Evolutionary conservation across 2,329 filamentous ascomycete genomes (phyloP).

Genomic region (Cadophora luteo-olivacea): DNA sequence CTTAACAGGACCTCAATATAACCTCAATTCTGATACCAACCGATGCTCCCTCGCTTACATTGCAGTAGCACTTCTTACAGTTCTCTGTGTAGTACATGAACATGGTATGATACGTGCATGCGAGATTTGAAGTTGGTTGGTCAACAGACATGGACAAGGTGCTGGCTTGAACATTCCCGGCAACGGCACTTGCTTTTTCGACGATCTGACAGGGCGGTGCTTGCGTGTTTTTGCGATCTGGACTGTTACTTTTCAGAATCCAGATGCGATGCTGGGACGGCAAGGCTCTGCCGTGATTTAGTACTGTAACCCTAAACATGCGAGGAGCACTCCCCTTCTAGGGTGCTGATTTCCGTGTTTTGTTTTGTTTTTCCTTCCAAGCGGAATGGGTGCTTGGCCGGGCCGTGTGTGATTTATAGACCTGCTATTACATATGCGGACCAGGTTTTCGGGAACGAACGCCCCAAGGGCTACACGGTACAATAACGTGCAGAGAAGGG

Average conservation of each 20-base stretch:
- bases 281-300: background rate
- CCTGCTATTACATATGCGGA: constrained; percentile 11
- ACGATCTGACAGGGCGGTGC: background rate
- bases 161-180: background rate
- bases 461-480: too few relatives aligned
- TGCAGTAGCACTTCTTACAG: background rate
- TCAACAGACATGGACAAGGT: background rate
- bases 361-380: background rate
- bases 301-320: background rate
- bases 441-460: constrained; percentile 11
- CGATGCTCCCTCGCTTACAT: background rate
- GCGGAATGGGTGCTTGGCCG: background rate
- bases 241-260: background rate
- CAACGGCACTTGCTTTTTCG: background rate
- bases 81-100: too few relatives aligned
- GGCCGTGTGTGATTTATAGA: constrained; percentile 10
- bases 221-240: background rate
- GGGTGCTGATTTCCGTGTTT: background rate
- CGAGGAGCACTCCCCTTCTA: background rate
- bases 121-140: constrained; percentile 1
- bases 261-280: background rate
- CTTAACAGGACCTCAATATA: constrained; percentile 11
- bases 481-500: too few relatives aligned
- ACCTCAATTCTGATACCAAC: constrained; percentile 13
- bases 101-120: constrained; percentile 3